Evolutionary conservation across 306 rosid species (phyloP).

Genomic region (Malus asiatica): DNA sequence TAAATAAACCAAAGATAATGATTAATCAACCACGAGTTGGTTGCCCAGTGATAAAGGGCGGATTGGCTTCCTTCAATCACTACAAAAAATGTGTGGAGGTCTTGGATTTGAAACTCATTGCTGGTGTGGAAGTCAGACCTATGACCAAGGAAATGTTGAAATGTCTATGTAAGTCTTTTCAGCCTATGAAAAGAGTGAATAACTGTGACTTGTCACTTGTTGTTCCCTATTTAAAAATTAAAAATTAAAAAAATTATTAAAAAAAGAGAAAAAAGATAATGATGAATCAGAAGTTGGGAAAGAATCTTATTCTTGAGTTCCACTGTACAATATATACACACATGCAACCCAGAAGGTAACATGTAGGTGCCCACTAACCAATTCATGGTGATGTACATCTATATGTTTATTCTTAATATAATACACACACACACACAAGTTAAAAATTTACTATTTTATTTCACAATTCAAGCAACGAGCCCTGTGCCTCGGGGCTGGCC

Average conservation of each 20-base stretch:
- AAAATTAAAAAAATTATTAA: too few species aligned
- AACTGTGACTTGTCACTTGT: accelerated
- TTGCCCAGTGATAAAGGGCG: accelerated
- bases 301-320: neutral
- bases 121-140: too few species aligned
- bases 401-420: neutral
- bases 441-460: neutral
- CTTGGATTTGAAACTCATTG: accelerated
- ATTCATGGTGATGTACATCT: neutral
- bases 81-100: too few species aligned
- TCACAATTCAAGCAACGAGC: neutral
- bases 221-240: too few species aligned
- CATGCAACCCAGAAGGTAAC: neutral
- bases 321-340: neutral
- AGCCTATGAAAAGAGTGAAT: too few species aligned
- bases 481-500: neutral
- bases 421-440: neutral
- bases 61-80: too few species aligned
- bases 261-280: too few species aligned
- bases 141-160: too few species aligned
- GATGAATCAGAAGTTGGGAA: neutral
- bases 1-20: too few species aligned
- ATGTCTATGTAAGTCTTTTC: too few species aligned
- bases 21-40: too few species aligned
- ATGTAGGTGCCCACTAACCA: neutral